A percentile compares a stretch with the other conserved stretches of the same genome.
These are phyloP conservation scores for Xylaria venustula DNA, from an alignment of 495 filamentous ascomycete species.

Conservation along the genomic window DNA sequence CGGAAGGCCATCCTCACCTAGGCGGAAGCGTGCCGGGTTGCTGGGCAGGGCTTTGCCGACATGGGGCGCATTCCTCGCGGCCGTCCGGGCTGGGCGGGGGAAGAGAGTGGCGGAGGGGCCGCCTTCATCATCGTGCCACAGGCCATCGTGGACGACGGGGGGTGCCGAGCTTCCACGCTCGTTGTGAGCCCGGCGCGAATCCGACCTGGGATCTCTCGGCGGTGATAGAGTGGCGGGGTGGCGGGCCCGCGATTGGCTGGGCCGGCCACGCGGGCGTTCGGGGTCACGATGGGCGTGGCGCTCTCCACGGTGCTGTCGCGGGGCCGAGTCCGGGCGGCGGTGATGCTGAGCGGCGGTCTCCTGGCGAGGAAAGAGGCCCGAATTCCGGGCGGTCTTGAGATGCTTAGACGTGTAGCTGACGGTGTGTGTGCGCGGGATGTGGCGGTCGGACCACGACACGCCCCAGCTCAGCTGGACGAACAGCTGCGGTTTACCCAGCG, in stretches of 20 bases:
- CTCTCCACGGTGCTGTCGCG: slow-evolving; percentile 11
- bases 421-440: slow-evolving; percentile 39
- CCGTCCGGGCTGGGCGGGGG: slow-evolving; percentile 6
- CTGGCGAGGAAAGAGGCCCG: slow-evolving; percentile 41
- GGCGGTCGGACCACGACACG: slow-evolving; percentile 40
- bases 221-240: not conserved
- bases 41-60: slow-evolving; percentile 40
- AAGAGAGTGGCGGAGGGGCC: slow-evolving; percentile 22
- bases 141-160: slow-evolving; percentile 42
- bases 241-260: slow-evolving; percentile 10
- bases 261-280: slow-evolving; percentile 18
- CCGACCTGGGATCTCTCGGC: not conserved
- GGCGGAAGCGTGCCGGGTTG: slow-evolving; percentile 38
- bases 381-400: slow-evolving; percentile 33
- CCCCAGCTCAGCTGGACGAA: slow-evolving; percentile 48
- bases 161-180: slow-evolving; percentile 46
- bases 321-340: slow-evolving; percentile 25
- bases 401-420: slow-evolving; percentile 43
- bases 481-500: slow-evolving; percentile 36
- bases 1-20: slow-evolving; percentile 44
- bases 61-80: slow-evolving; percentile 16
- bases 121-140: slow-evolving; percentile 35
- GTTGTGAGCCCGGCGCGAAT: slow-evolving; percentile 3
- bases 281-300: slow-evolving; percentile 27
- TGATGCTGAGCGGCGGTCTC: slow-evolving; percentile 17